These are phyloP conservation scores for Panaeolus cyanescens DNA, from an alignment of 768 basidiomycete species.

Conservation along the genomic window DNA sequence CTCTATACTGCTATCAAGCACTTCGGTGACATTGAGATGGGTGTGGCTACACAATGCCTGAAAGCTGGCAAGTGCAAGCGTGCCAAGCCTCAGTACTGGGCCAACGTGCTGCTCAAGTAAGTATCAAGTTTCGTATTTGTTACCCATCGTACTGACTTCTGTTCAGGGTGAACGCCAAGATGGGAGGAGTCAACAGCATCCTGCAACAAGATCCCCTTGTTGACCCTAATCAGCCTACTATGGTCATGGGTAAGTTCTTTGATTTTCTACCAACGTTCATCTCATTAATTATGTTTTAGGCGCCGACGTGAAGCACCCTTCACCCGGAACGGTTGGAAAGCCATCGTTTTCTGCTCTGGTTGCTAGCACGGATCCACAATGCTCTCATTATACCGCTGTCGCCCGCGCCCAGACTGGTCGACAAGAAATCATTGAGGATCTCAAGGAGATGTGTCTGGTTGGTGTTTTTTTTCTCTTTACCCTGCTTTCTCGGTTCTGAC, in stretches of 20 bases:
- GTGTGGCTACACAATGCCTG: slow-evolving; percentile 81
- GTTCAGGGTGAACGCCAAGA: slow-evolving; percentile 75
- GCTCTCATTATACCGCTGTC: slow-evolving; percentile 65
- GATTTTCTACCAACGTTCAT: slow-evolving; percentile 26
- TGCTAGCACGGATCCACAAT: slow-evolving; percentile 71
- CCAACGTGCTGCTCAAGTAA: slow-evolving; percentile 81
- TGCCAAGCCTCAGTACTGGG: slow-evolving; percentile 78
- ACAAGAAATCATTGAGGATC: slow-evolving; percentile 73
- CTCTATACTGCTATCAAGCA: slow-evolving; percentile 80
- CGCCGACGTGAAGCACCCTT: slow-evolving; percentile 83
- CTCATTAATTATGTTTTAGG: slow-evolving; percentile 35
- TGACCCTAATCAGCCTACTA: slow-evolving; percentile 70
- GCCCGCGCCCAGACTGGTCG: slow-evolving; percentile 66
- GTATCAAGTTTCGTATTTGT: slow-evolving; percentile 18
- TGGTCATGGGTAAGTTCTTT: slow-evolving; percentile 65
- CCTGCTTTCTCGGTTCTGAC: background rate
- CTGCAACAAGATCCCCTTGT: slow-evolving; percentile 62
- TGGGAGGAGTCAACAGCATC: slow-evolving; percentile 80
- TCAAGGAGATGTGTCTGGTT: slow-evolving; percentile 65
- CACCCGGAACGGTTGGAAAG: slow-evolving; percentile 72
- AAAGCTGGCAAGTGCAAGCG: slow-evolving; percentile 61
- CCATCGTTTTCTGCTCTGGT: slow-evolving; percentile 83
- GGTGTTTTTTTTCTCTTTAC: slow-evolving; percentile 7
- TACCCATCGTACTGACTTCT: background rate
- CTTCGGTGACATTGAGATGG: slow-evolving; percentile 56